A percentile compares a stretch with the other conserved stretches of the same genome.
Evolutionary conservation across 768 basidiomycete genomes (phyloP).

Genomic region (Pulveroboletus ravenelii): DNA sequence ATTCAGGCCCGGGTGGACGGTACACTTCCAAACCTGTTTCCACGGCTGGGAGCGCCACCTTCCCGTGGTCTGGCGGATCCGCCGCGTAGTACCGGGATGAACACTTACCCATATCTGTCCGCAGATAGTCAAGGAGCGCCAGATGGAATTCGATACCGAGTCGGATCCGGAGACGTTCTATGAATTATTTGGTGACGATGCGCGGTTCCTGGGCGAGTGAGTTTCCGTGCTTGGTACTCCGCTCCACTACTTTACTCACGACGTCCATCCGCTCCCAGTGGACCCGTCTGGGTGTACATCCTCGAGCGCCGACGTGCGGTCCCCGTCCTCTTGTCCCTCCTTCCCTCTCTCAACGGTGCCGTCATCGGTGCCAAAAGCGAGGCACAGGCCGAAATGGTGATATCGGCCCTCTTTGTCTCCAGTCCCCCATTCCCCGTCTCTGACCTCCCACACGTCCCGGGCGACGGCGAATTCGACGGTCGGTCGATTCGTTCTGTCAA

Average conservation of each 20-base stretch:
- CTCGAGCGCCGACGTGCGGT: conserved; percentile 79
- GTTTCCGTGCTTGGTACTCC: conserved; percentile 26
- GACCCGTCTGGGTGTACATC: conserved; percentile 89
- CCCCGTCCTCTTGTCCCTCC: conserved; percentile 73
- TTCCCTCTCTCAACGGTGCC: conserved; percentile 52
- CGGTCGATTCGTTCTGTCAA: conserved; percentile 40
- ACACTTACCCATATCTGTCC: conserved; percentile 14
- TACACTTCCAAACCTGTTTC: conserved; percentile 1
- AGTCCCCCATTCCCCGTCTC: conserved; percentile 74
- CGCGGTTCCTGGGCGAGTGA: conserved; percentile 71
- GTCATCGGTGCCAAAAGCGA: conserved; percentile 69
- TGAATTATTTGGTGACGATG: conserved; percentile 78
- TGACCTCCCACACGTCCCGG: conserved; percentile 51
- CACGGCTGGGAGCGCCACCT: not conserved
- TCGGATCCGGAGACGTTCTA: conserved; percentile 74
- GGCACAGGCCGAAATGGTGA: conserved; percentile 73
- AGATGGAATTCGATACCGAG: conserved; percentile 85
- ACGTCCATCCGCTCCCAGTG: conserved; percentile 38
- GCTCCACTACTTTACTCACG: conserved; percentile 7
- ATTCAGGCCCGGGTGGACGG: conserved; percentile 1
- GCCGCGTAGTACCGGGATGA: conserved; percentile 3
- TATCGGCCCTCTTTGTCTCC: conserved; percentile 71
- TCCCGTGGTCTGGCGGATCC: conserved; percentile 13
- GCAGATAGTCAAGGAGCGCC: conserved; percentile 81
- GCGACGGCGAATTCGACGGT: conserved; percentile 33